These are phyloP conservation scores for Taphrina sp. DNA, from an alignment of 1,139 yeast species.

Conservation along the genomic window DNA sequence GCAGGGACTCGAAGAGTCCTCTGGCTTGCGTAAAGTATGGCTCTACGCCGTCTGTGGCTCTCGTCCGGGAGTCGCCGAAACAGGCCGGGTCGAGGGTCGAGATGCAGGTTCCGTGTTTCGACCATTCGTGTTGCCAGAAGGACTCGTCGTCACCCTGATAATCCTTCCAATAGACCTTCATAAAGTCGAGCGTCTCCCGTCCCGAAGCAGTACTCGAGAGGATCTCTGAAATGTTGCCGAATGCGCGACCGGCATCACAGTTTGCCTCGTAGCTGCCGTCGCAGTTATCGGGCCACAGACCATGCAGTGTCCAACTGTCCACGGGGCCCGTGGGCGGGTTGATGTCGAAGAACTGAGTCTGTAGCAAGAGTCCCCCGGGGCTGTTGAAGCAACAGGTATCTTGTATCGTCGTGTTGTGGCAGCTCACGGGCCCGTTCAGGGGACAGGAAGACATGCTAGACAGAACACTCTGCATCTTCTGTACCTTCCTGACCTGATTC, in stretches of 20 bases:
- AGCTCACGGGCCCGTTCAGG: slow-evolving; percentile 32
- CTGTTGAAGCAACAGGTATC: slow-evolving; percentile 82
- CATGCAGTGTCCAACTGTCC: slow-evolving; percentile 78
- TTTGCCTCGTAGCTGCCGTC: slow-evolving; percentile 71
- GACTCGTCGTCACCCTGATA: slow-evolving; percentile 67
- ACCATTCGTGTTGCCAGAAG: slow-evolving; percentile 90
- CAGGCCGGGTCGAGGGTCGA: slow-evolving; percentile 73
- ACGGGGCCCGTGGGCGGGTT: slow-evolving; percentile 52
- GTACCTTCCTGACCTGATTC: no score
- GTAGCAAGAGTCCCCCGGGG: slow-evolving; percentile 80
- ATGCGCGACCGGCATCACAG: slow-evolving; percentile 54
- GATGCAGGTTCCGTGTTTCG: slow-evolving; percentile 81
- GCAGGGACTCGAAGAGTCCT: slow-evolving; percentile 59
- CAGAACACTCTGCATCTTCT: slow-evolving; percentile 1
- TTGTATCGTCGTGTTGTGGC: slow-evolving; percentile 37
- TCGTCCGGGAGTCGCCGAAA: slow-evolving; percentile 50
- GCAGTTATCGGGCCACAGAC: slow-evolving; percentile 83
- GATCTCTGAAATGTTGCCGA: slow-evolving; percentile 11
- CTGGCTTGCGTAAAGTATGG: slow-evolving; percentile 74
- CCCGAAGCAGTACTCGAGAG: slow-evolving; percentile 36
- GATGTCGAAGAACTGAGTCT: slow-evolving; percentile 83
- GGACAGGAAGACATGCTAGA: not conserved
- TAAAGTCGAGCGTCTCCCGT: slow-evolving; percentile 54
- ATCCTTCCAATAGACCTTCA: slow-evolving; percentile 66
- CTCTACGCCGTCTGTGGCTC: slow-evolving; percentile 58